Conservation (phyloP, 2,329 filamentous ascomycete genomes). For the Cordyceps cicadae region DNA sequence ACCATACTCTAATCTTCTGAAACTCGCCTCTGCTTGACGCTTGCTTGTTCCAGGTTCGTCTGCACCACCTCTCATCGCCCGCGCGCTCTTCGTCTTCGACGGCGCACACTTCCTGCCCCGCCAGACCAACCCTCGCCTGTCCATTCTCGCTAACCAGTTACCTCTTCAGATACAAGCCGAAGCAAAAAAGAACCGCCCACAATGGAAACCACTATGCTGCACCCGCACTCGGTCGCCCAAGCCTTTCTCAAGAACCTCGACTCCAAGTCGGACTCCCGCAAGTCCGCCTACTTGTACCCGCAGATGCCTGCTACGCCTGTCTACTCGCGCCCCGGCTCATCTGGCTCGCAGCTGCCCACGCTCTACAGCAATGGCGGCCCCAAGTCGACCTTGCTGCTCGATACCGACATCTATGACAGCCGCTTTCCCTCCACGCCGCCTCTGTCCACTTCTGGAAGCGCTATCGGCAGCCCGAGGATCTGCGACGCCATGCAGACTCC, state of each 20-base stretch:
- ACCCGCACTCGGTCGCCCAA: conserved; percentile 56
- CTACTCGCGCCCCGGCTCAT: conserved; percentile 58
- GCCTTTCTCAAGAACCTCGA: conserved; percentile 88
- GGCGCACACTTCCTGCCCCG: neutral
- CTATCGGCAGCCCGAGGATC: conserved; percentile 75
- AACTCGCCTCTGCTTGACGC: conserved; percentile 1
- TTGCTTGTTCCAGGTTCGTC: conserved; percentile 4
- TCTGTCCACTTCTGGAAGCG: conserved; percentile 76
- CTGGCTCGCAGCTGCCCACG: conserved; percentile 53
- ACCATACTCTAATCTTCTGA: conserved; percentile 8
- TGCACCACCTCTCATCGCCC: neutral
- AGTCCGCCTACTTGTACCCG: conserved; percentile 62
- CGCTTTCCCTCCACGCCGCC: conserved; percentile 82
- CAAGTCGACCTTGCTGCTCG: conserved; percentile 71
- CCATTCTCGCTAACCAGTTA: conserved; percentile 6
- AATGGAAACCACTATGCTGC: conserved; percentile 58
- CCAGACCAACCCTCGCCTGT: neutral
- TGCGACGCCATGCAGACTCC: conserved; percentile 75
- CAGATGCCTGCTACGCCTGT: conserved; percentile 53
- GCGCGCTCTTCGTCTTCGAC: neutral
- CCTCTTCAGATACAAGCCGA: conserved; percentile 23
- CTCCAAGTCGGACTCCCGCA: conserved; percentile 60
- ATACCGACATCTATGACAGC: conserved; percentile 63
- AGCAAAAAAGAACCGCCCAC: conserved; percentile 20
- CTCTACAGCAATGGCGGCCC: conserved; percentile 52